Evolutionary conservation across 1,139 yeast genomes (phyloP), one percentile per base, ranked within the genome.

Genomic region (Suhomyces coccinellae): DNA sequence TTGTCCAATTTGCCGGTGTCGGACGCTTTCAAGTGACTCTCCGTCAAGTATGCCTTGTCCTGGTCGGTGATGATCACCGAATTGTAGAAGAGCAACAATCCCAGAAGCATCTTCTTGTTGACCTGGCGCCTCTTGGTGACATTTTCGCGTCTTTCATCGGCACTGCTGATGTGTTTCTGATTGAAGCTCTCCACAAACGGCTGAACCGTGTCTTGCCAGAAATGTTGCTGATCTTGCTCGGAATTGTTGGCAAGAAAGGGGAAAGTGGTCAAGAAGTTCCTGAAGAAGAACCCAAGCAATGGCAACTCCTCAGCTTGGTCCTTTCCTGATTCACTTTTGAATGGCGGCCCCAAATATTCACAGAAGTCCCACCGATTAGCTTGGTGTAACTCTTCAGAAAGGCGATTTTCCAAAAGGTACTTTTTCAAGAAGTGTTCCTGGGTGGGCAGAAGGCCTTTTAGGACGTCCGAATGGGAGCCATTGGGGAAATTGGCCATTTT

Each of bases 381-480:
- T 29, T 65, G 62, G 33, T 69, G 77, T 36, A 89, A 70, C 62
- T 91, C 98, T 7, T 74, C 62, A 22, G 75, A 73, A 32, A 90
- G 65, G 56, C 87, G 79, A 13, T 77, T 69, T 51, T 82, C 79
- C 29, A 91, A 67, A 31, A 91, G 71, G 63, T 86, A 90, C 56
- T 95, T 81, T 65, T 91, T 91, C 46, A 91, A 73, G 61, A 87
- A 87, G 57, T 91, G 97, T 63, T 88, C 95, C 59, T 87, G 85
- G 0, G 77, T 71, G 3, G 85, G 77, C n/a, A 27, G 15, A 14
- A 34, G 26, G 12, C 11, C 12, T 27, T 10, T 8, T 14, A 34
- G 6, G 36, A 34, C 10, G 13, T 34, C 29, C 3, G n/a, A 13
- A 7, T 34, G 16, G n/a, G 36, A 16, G 30, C 36, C 36, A 34